Evolutionary conservation across 2,329 filamentous ascomycete species (phyloP).

Genomic region (Phaeophleospora eucalypticola): DNA sequence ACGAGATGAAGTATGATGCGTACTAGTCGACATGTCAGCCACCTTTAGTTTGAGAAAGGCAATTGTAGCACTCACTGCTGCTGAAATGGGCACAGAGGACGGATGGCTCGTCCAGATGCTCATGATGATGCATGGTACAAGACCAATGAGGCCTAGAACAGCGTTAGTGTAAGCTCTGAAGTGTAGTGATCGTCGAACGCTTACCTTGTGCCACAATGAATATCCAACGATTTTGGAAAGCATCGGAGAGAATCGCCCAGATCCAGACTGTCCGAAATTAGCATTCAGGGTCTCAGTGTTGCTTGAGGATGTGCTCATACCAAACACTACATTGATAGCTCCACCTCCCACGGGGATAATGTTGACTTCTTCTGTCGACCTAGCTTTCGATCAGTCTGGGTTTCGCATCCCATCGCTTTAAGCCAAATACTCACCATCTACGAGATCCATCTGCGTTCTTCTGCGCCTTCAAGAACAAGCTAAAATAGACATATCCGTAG

Average conservation of each 20-base stretch:
- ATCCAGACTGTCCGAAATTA: conserved; percentile 42
- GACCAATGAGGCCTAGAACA: conserved; percentile 37
- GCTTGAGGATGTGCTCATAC: neutral
- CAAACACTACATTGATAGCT: conserved; percentile 47
- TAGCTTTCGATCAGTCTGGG: no score
- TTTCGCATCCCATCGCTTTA: no score
- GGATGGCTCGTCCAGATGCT: conserved; percentile 51
- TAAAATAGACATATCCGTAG: conserved; percentile 48
- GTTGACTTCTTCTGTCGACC: conserved; percentile 42
- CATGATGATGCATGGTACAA: conserved; percentile 51
- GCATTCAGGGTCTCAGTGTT: neutral
- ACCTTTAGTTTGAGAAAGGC: neutral
- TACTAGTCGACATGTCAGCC: conserved; percentile 31
- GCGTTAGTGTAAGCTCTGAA: neutral
- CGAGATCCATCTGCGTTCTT: conserved; percentile 40
- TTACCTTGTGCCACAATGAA: conserved; percentile 46
- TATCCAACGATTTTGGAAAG: conserved; percentile 48
- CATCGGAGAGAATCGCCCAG: conserved; percentile 52
- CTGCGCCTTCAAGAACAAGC: conserved; percentile 41
- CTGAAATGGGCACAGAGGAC: conserved; percentile 38
- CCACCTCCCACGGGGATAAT: conserved; percentile 48
- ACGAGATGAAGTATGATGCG: conserved; percentile 51
- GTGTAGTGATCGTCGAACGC: neutral
- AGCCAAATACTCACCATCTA: conserved; percentile 41
- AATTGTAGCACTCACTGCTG: conserved; percentile 28